A percentile compares a stretch with the other conserved stretches of the same genome.
Conservation (phyloP, 2,329 filamentous ascomycete species). For the Fusarium sp. region DNA sequence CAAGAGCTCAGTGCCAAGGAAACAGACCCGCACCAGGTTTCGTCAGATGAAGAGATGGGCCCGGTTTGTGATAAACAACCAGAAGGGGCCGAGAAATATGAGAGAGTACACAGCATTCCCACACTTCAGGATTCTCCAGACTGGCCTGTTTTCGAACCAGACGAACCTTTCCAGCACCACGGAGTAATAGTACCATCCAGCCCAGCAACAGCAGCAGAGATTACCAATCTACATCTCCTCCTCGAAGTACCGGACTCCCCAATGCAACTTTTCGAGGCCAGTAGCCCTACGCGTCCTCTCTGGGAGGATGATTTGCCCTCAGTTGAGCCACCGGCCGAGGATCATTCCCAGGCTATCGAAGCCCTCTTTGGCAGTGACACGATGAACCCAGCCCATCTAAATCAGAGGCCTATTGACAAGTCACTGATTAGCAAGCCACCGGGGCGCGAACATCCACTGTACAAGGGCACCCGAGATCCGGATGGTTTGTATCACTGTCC, state of each 20-base stretch:
- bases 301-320: neutral
- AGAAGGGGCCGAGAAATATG: neutral
- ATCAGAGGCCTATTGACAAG: neutral
- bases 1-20: neutral
- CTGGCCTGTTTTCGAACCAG: neutral
- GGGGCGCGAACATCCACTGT: neutral
- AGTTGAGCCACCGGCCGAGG: neutral
- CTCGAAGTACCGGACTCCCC: neutral
- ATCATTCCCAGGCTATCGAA: neutral
- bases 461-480: neutral
- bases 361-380: neutral
- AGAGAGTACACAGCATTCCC: neutral
- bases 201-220: neutral
- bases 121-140: neutral
- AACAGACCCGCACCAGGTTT: neutral
- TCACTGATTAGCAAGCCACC: neutral
- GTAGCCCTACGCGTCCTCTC: neutral
- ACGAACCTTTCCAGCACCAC: neutral
- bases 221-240: neutral
- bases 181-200: neutral
- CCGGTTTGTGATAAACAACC: neutral
- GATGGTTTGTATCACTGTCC: constrained; percentile 95
- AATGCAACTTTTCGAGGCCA: neutral
- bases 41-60: neutral
- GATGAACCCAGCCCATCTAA: neutral